A percentile compares a stretch with the other conserved stretches of the same genome.
phyloP scores from a whole-genome alignment of 805 yeast species.

The Gaillardinia entomophila region DNA sequence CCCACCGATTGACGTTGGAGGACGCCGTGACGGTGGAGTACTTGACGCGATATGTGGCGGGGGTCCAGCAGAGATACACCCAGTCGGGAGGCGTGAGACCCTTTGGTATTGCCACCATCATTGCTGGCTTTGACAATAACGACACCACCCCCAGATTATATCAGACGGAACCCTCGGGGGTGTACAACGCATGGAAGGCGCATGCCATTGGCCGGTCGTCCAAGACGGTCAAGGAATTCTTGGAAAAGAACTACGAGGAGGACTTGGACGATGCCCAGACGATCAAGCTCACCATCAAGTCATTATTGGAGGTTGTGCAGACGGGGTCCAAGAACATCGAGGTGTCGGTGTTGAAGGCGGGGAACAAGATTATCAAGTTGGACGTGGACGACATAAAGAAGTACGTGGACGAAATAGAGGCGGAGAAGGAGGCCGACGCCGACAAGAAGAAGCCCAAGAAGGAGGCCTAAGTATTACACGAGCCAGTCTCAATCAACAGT shows the following conservation, averaged over 20 bases:
- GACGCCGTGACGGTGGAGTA: slow-evolving; percentile 91
- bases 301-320: slow-evolving; percentile 92
- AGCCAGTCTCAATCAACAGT: no score
- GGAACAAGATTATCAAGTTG: slow-evolving; percentile 51
- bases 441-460: slow-evolving; percentile 56
- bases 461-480: slow-evolving; percentile 1
- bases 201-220: slow-evolving; percentile 93
- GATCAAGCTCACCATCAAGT: slow-evolving; percentile 74
- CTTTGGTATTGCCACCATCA: slow-evolving; percentile 90
- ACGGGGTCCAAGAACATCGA: slow-evolving; percentile 97
- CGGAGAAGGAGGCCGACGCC: slow-evolving; percentile 78
- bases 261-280: slow-evolving; percentile 64
- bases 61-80: slow-evolving; percentile 93
- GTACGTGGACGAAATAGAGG: slow-evolving; percentile 77
- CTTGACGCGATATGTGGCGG: slow-evolving; percentile 92
- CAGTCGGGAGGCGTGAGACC: slow-evolving; percentile 99
- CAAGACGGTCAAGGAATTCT: slow-evolving; percentile 90
- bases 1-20: slow-evolving; percentile 88
- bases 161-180: slow-evolving; percentile 97
- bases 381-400: slow-evolving; percentile 66
- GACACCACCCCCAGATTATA: slow-evolving; percentile 77
- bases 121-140: slow-evolving; percentile 91
- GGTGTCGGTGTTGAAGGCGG: slow-evolving; percentile 78
- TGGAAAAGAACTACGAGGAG: slow-evolving; percentile 79
- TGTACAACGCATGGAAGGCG: slow-evolving; percentile 96